Conservation (phyloP, 2,329 filamentous ascomycete genomes). For the Neocatenulostroma microsporum region DNA sequence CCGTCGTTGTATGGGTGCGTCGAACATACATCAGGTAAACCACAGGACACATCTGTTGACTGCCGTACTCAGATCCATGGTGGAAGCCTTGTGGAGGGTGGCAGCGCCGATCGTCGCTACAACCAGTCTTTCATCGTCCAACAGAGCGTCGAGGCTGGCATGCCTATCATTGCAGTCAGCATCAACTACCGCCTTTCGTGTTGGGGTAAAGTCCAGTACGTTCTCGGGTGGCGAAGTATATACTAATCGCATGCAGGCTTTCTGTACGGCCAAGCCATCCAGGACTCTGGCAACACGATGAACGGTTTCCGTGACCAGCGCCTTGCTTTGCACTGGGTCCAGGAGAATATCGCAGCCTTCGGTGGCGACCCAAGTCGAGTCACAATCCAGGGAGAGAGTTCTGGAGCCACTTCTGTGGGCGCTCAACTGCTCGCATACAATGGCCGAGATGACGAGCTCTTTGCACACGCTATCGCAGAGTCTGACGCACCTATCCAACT, state of each 20-base stretch:
- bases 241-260: too few relatives aligned
- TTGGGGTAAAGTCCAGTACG: neutral
- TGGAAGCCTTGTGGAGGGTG: constrained; percentile 18
- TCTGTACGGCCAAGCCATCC: constrained; percentile 47
- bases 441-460: constrained; percentile 48
- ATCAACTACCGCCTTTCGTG: constrained; percentile 53
- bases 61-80: constrained; percentile 21
- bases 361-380: constrained; percentile 21
- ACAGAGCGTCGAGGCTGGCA: constrained; percentile 17
- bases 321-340: constrained; percentile 38
- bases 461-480: constrained; percentile 46
- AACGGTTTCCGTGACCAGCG: constrained; percentile 27
- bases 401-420: constrained; percentile 40
- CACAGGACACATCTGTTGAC: constrained; percentile 14
- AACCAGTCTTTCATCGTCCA: constrained; percentile 26
- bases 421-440: constrained; percentile 48
- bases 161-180: constrained; percentile 47
- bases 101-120: constrained; percentile 19
- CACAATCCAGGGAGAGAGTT: constrained; percentile 21
- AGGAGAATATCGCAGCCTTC: constrained; percentile 25
- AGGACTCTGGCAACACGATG: constrained; percentile 47
- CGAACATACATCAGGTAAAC: neutral
- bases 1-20: neutral
- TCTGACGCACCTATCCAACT: constrained; percentile 35
- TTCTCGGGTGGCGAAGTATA: neutral